A percentile compares a stretch with the other conserved stretches of the same genome.
phyloP scores from a whole-genome alignment of 345 rosid species.

The Odontarrhena argentea region DNA sequence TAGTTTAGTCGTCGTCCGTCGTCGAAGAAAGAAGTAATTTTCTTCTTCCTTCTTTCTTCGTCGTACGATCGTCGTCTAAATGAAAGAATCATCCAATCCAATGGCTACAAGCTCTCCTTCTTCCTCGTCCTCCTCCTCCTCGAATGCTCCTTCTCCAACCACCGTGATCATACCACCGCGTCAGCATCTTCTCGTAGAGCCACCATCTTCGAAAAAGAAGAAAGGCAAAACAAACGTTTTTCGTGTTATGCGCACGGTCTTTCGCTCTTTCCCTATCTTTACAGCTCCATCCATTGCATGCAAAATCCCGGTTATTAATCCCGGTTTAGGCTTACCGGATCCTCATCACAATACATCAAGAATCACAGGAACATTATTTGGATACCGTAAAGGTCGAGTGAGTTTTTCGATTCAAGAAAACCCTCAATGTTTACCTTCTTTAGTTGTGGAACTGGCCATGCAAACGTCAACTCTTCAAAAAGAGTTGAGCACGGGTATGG shows the following conservation, averaged over 20 bases:
- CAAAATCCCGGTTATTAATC: conserved; percentile 53
- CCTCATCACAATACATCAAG: conserved; percentile 38
- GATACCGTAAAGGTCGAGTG: conserved; percentile 50
- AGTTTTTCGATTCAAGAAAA: conserved; percentile 49
- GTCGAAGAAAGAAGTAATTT: conserved; percentile 29
- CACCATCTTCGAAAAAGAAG: conserved; percentile 49
- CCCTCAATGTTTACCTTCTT: conserved; percentile 45
- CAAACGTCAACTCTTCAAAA: conserved; percentile 45
- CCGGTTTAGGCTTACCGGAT: conserved; percentile 41
- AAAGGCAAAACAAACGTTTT: conserved; percentile 48
- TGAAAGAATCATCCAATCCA: conserved; percentile 13
- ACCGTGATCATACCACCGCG: conserved; percentile 8
- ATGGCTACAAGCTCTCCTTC: conserved; percentile 14
- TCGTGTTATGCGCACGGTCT: conserved; percentile 57
- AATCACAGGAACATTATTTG: conserved; percentile 53
- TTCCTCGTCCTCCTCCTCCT: conserved; percentile 18
- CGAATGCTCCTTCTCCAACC: conserved; percentile 18
- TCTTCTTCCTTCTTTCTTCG: conserved; percentile 28
- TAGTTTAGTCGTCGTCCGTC: conserved; percentile 30
- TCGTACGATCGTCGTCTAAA: conserved; percentile 31
- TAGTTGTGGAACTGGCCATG: conserved; percentile 51
- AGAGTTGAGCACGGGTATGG: conserved; percentile 49
- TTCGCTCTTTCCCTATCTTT: conserved; percentile 76
- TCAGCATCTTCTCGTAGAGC: conserved; percentile 45
- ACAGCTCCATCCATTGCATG: conserved; percentile 48